Conservation (phyloP, 805 yeast genomes). For the Starmera pachycereana region DNA sequence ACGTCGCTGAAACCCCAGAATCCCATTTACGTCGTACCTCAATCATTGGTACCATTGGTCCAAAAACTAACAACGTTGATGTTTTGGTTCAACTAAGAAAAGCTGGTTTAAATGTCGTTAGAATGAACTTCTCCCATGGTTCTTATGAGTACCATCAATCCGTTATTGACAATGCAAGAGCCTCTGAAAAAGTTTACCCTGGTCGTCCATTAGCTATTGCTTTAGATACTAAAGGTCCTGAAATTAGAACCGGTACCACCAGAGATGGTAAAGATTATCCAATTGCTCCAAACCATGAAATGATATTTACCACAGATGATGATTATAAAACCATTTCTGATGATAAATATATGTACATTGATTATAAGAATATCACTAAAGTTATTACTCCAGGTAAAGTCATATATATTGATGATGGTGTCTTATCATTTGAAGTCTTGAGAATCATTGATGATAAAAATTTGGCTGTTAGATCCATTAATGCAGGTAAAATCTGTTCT, state of each 20-base stretch:
- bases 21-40: constrained; percentile 64
- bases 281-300: constrained; percentile 75
- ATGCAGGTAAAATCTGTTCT: constrained; percentile 91
- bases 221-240: constrained; percentile 98
- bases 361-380: constrained; percentile 93
- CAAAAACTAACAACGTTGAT: constrained; percentile 90
- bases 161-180: constrained; percentile 92
- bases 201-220: constrained; percentile 99
- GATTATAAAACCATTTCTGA: constrained; percentile 61
- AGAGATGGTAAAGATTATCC: constrained; percentile 70
- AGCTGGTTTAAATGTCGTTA: constrained; percentile 95
- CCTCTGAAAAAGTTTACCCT: constrained; percentile 79
- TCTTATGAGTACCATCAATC: constrained; percentile 95
- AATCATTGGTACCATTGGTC: constrained; percentile 98
- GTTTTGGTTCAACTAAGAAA: constrained; percentile 78
- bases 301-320: constrained; percentile 89
- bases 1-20: constrained; percentile 19
- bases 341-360: constrained; percentile 78
- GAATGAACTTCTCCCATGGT: constrained; percentile 99
- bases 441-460: constrained; percentile 74
- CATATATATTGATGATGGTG: constrained; percentile 97
- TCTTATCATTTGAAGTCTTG: constrained; percentile 84
- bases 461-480: constrained; percentile 79
- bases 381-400: constrained; percentile 81
- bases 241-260: constrained; percentile 98